Base-by-base conservation (phyloP, 2,329 filamentous ascomycete species). In the Fusarium temperatum region DNA sequence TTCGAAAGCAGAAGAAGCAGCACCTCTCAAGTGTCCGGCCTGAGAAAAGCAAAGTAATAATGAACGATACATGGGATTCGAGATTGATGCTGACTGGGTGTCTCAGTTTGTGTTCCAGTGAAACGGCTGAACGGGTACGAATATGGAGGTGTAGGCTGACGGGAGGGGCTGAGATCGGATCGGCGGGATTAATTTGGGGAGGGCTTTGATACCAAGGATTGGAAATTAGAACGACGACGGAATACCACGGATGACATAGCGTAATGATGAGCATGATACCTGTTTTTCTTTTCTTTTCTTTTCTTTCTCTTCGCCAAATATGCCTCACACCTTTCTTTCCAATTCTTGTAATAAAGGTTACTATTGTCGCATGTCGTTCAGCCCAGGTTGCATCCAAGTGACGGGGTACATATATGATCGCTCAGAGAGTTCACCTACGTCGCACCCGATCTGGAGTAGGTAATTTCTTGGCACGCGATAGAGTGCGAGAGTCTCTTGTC, bases 1-100 rank as follows among this genome's bases (percentile, higher is more conserved):
- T 13, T 26, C 53, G 0, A 50, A 70, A 39, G 11, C 13, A 9
- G 1, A 18, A 26, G n/a, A 70, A 17, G 11, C 26, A 3, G 11
- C 17, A 26, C 3, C 47, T 2, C 14, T 70, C 7, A 35, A 45
- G 5, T 39, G 36, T 9, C 59, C 14, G 2, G n/a, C 64, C 1
- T 68, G 4, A 10, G 6, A n/a, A 0, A 2, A 39, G 18, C 12
- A 15, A 35, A 0, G 24, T 38, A 51, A 59, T 0, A n/a, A 15
- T 4, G 3, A 12, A 30, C 10, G 4, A 48, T 35, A 32, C 71
- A 41, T 81, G 81, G 18, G 78, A 78, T 30, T 72, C 83, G 32
- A 6, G 30, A 35, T n/a, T 7, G 6, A 24, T 26, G 15, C 41
- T 51, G 15, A 51, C 42, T 38, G 3, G 35, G 2, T 51, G 11